Base-by-base conservation (phyloP, 2,329 filamentous ascomycete genomes). In the Curvularia spicifera region DNA sequence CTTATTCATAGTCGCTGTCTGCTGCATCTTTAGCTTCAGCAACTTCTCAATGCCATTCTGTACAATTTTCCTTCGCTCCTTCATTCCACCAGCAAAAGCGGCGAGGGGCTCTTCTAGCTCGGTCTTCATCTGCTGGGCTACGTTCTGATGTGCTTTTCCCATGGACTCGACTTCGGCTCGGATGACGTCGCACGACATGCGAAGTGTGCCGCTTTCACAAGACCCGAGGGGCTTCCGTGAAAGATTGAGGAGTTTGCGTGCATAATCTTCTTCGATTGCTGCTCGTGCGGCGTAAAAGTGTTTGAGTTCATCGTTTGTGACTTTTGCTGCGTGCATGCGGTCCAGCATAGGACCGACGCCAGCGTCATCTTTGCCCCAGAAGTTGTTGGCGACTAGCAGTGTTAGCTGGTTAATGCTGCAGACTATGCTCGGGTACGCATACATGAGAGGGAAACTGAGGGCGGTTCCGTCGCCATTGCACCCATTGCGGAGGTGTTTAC, bases 361-460 rank as follows among this genome's bases (percentile, higher is more conserved):
- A 51, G 94, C 95, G 83, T 99, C 95, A 77, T 98, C 94, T 83
- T 96, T 98, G 64, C 95, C 95, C 95, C 95, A 99, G 79, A 99
- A 99, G 78, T 99, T 99, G 82, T 99, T 99, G 72, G 95, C 94
- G 81, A 99, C 93, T 93, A 66, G 18, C 13, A 12, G 9, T 15
- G 67, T 81, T 57, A 80, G 78, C 65, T 68, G 12, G n/a, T 6
- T 3, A 5, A 22, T 28, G n/a, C 33, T 10, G 26, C 18, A 35
- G 12, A 5, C n/a, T 13, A 40, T 26, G 15, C n/a, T 33, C 47
- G 54, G n/a, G 47, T 39, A 4, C 5, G 39, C 50, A 35, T 81
- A 90, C 87, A 91, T 46, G 88, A 91, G 72, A 90, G 80, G 68
- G 87, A 81, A 70, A 90, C 87, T 51, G 85, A 84, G 67, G 88